These are phyloP conservation scores for Moringa oleifera DNA, from an alignment of 345 rosid genomes.

Conservation along the genomic window DNA sequence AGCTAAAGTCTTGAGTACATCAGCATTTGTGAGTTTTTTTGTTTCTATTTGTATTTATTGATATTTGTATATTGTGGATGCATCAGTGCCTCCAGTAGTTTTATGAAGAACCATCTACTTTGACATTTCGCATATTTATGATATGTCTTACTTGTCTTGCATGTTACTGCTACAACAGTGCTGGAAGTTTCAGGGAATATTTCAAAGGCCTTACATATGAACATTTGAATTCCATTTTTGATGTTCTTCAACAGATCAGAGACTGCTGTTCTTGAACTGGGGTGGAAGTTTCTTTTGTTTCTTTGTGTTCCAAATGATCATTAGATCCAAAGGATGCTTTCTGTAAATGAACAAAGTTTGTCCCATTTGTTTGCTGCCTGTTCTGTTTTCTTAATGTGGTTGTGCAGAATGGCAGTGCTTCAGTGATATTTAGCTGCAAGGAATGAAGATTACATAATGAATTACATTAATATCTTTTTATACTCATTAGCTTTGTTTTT, in stretches of 20 bases:
- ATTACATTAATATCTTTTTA: no score
- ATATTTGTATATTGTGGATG: not conserved
- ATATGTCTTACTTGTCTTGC: conserved; percentile 2
- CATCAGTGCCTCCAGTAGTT: no score
- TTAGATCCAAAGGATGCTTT: not conserved
- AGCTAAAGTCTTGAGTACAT: not conserved
- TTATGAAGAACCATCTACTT: not conserved
- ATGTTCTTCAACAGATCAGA: conserved; percentile 40
- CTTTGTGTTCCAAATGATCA: not conserved
- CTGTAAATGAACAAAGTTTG: not conserved
- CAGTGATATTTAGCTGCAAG: no score
- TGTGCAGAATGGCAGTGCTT: not conserved
- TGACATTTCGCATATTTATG: not conserved
- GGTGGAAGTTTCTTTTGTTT: not conserved
- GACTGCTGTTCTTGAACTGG: not conserved
- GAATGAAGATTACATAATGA: no score
- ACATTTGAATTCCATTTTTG: conserved; percentile 74
- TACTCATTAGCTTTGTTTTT: no score
- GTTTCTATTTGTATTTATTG: no score
- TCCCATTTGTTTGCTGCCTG: not conserved
- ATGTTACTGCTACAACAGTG: conserved; percentile 35
- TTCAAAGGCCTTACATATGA: conserved; percentile 79
- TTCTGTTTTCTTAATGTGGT: not conserved
- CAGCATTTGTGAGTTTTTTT: not conserved
- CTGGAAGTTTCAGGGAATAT: conserved; percentile 78